Evolutionary conservation across 73 alveolate species (phyloP), one percentile per base, ranked within the genome.

Genomic region (Paramecium sexaurelia): DNA sequence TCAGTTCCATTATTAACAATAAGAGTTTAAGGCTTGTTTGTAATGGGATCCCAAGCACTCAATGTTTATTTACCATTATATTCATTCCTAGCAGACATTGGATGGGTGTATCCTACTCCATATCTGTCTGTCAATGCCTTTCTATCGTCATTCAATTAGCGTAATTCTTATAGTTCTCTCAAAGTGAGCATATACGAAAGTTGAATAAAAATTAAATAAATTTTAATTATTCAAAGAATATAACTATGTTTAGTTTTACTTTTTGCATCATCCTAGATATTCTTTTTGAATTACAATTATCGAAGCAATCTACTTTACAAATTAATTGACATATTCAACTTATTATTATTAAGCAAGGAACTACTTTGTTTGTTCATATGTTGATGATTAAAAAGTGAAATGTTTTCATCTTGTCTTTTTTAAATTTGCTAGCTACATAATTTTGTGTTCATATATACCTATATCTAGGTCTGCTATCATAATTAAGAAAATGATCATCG

Each of bases 111-210:
- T 29, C 27, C 83, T 8, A 32, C 26, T 13, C 83, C 83, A 61
- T 61, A 61, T 61, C 83, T 61, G 11, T 61, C 83, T 29, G 83
- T 61, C 13, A 61, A 26, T 61, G 83, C 83, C 43, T 61, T 61
- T 29, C 47, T 26, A 0, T 61, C 43, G n/a, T 61, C 83, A 29
- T 61, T 29, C 11, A 61, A 2, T 61, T 61, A 61, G 39, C 83
- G 83, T 24, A 61, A 29, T 27, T 24, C 83, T 61, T 61, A 61
- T 29, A 61, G n/a, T 61, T 61, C 83, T 61, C 83, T 61, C 39
- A 61, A 29, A 61, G 3, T 61, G 20, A 61, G 43, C 83, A 61
- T 61, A 29, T 9, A 51, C 17, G 15, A 45, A 15, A n/a, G 67
- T 51, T 51, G 43, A 32, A 61, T 29, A 29, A 61, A 61, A 61